Base-by-base conservation (phyloP, 2,329 filamentous ascomycete genomes). In the Fonsecaea pedrosoi region DNA sequence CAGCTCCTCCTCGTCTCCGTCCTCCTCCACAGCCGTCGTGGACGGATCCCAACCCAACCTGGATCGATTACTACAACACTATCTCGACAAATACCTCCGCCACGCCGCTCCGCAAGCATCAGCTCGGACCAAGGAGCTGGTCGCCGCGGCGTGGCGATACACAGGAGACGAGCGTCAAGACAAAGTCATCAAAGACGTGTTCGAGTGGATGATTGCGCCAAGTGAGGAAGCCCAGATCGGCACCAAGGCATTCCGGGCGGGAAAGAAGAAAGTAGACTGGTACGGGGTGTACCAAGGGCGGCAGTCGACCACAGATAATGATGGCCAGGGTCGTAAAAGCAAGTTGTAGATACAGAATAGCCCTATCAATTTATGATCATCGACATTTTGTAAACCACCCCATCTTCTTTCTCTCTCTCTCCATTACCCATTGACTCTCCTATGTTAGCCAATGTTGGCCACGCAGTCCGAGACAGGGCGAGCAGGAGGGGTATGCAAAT, bases 41-140 rank as follows among this genome's bases (percentile, higher is more conserved):
- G 38, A 40, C 15, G 13, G 5, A 40, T n/a, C 38, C 12, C 38
- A 15, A 2, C 13, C 1, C 13, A n/a, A 40, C 38, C 38, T 40
- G 13, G 38, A 40, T 59, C 69, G 13, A 69, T 70, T 4, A 61
- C 78, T 13, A 73, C 70, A 6, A 68, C 71, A 18, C 55, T 69
- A 37, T 9, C 10, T 12, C 62, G 64, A 18, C 38, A 66, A 42
- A 38, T 77, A 18, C 56, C 66, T 1, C 30, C 10, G 10, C 35
- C 54, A 35, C n/a, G 69, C 73, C 3, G 77, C 76, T 4, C 73
- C 77, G 0, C 67, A 70, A 40, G 77, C 74, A 1, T 77, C 77
- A 1, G 65, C 66, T 2, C 75, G 77, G 73, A 76, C 72, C 15
- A 80, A 80, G 60, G 72, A 77, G 25, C 60, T 78, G n/a, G 73